Evolutionary conservation across 1,284 basidiomycete genomes (phyloP).

Genomic region (Caloboletus inedulis): DNA sequence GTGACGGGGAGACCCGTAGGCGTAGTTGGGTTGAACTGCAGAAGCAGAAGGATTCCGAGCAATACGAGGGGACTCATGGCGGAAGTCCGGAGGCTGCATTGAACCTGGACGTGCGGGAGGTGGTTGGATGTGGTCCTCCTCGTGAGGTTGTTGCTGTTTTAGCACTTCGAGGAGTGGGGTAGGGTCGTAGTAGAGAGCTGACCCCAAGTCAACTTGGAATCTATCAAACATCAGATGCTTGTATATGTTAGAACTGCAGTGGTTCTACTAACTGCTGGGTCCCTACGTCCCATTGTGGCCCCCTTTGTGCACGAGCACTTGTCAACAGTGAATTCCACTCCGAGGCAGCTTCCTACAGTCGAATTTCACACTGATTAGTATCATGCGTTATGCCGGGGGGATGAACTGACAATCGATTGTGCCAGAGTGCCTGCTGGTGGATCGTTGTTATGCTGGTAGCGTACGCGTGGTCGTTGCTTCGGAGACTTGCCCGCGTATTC

Average conservation of each 20-base stretch:
- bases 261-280: slow-evolving; percentile 64
- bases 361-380: slow-evolving; percentile 1
- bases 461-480: slow-evolving; percentile 42
- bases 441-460: slow-evolving; percentile 63
- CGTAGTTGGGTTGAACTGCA: slow-evolving; percentile 28
- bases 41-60: slow-evolving; percentile 28
- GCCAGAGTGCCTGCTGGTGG: slow-evolving; percentile 43
- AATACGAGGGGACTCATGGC: slow-evolving; percentile 32
- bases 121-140: slow-evolving; percentile 28
- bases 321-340: slow-evolving; percentile 80
- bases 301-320: slow-evolving; percentile 72
- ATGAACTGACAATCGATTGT: slow-evolving; percentile 55
- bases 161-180: slow-evolving; percentile 41
- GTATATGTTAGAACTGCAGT: background rate
- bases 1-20: slow-evolving; percentile 37
- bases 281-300: slow-evolving; percentile 82
- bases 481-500: slow-evolving; percentile 30
- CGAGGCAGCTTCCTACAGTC: slow-evolving; percentile 68
- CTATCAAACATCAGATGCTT: slow-evolving; percentile 29
- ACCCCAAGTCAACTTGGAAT: slow-evolving; percentile 47
- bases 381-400: background rate
- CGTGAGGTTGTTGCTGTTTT: slow-evolving; percentile 34
- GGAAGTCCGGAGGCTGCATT: slow-evolving; percentile 36
- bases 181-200: slow-evolving; percentile 53
- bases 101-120: slow-evolving; percentile 19